These are phyloP conservation scores for Voacanga thouarsii DNA, from an alignment of 257 asterid genomes.

Conservation along the genomic window DNA sequence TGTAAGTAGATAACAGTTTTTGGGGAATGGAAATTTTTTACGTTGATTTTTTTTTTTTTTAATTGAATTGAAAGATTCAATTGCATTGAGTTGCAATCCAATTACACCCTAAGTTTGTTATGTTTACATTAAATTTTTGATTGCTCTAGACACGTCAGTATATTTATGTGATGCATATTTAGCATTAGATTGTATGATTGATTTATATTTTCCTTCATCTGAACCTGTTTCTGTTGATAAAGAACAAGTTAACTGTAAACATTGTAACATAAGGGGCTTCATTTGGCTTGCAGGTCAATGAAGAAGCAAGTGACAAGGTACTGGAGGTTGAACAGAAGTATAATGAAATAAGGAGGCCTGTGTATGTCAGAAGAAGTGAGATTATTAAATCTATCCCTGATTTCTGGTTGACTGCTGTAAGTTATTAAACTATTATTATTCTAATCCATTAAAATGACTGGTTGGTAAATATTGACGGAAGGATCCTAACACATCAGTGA, in stretches of 20 bases:
- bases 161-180: not conserved
- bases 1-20: too few relatives aligned
- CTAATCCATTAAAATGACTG: slow-evolving; percentile 9
- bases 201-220: not conserved
- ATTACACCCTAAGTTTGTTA: not conserved
- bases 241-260: not conserved
- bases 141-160: too few relatives aligned
- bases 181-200: not conserved
- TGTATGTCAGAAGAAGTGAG: slow-evolving; percentile 39
- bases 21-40: too few relatives aligned
- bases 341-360: slow-evolving; percentile 42
- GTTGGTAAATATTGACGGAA: slow-evolving; percentile 10
- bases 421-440: slow-evolving; percentile 17
- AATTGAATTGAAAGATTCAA: too few relatives aligned
- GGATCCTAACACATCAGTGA: slow-evolving; percentile 2
- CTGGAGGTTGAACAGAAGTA: slow-evolving; percentile 41
- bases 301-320: slow-evolving; percentile 39
- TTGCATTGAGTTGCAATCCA: too few relatives aligned
- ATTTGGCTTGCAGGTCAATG: slow-evolving; percentile 39
- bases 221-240: not conserved
- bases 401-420: slow-evolving; percentile 59
- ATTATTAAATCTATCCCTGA: slow-evolving; percentile 45
- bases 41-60: too few relatives aligned
- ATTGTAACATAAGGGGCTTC: not conserved
- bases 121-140: not conserved